Conservation (phyloP, 2,329 filamentous ascomycete species). For the Fusarium sp. region DNA sequence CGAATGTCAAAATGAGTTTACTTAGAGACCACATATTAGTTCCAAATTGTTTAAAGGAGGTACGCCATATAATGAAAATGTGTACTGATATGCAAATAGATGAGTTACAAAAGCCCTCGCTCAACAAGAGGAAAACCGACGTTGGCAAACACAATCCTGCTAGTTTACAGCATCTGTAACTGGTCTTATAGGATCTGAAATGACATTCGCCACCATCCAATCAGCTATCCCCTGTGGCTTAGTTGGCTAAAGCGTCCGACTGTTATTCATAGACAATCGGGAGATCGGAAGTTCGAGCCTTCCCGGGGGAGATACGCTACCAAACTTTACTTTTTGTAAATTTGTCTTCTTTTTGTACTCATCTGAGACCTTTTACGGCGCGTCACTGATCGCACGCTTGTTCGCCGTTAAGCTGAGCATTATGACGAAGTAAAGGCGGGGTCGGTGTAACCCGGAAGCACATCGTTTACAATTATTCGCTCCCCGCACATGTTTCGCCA, state of each 20-base stretch:
- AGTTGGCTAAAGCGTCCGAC: slow-evolving; percentile 47
- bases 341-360: rapidly evolving
- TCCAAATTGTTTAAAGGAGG: no score
- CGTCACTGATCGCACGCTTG: background rate
- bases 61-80: no score
- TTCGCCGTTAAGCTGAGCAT: rapidly evolving
- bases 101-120: no score
- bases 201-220: background rate
- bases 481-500: background rate
- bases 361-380: no score
- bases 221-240: slow-evolving; percentile 41
- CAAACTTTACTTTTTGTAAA: background rate
- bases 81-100: no score
- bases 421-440: background rate
- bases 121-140: no score
- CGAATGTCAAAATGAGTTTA: no score
- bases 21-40: no score
- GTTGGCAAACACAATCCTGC: no score
- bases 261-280: slow-evolving; percentile 46
- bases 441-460: background rate
- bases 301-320: slow-evolving; percentile 42
- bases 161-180: no score
- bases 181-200: no score
- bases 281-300: slow-evolving; percentile 50
- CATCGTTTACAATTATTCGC: no score